phyloP scores from a whole-genome alignment of 257 asterid genomes.

The Misopates orontium region DNA sequence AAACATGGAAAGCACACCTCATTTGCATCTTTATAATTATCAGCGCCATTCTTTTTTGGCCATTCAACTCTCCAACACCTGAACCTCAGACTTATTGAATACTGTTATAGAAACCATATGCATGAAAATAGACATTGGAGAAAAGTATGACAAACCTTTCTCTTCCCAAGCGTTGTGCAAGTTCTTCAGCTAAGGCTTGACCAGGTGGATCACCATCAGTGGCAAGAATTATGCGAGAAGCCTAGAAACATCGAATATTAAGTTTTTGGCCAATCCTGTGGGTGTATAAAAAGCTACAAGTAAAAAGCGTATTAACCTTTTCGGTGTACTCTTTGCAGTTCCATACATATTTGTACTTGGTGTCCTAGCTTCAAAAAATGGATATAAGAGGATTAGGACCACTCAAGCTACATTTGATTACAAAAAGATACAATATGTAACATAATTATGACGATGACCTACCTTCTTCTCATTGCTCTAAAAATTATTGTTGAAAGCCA shows the following conservation, averaged over 20 bases:
- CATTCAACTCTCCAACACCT: slow-evolving; percentile 98
- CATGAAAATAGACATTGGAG: slow-evolving; percentile 7
- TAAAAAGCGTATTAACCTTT: slow-evolving; percentile 48
- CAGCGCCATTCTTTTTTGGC: slow-evolving; percentile 72
- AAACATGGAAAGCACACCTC: slow-evolving; percentile 54
- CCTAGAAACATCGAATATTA: slow-evolving; percentile 39
- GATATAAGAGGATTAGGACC: slow-evolving; percentile 44
- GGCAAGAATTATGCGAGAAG: slow-evolving; percentile 96
- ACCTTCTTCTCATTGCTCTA: not conserved
- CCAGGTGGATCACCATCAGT: slow-evolving; percentile 96
- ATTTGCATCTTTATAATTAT: slow-evolving; percentile 86
- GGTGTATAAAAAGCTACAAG: slow-evolving; percentile 1
- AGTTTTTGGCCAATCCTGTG: too few relatives aligned
- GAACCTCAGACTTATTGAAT: slow-evolving; percentile 22
- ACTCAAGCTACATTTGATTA: slow-evolving; percentile 22
- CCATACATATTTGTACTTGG: slow-evolving; percentile 88
- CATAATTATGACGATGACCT: slow-evolving; percentile 14
- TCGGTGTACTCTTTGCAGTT: slow-evolving; percentile 81
- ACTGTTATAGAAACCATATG: slow-evolving; percentile 5
- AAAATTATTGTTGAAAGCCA: slow-evolving; percentile 1
- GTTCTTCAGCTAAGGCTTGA: slow-evolving; percentile 97
- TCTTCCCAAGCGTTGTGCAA: slow-evolving; percentile 96
- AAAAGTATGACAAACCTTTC: slow-evolving; percentile 57
- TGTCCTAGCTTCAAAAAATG: slow-evolving; percentile 80
- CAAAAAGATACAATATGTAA: slow-evolving; percentile 13